A percentile compares a stretch with the other conserved stretches of the same genome.
These are phyloP conservation scores for Pythium vanterpoolii DNA, from an alignment of 352 stramenopile genomes.

Conservation along the genomic window DNA sequence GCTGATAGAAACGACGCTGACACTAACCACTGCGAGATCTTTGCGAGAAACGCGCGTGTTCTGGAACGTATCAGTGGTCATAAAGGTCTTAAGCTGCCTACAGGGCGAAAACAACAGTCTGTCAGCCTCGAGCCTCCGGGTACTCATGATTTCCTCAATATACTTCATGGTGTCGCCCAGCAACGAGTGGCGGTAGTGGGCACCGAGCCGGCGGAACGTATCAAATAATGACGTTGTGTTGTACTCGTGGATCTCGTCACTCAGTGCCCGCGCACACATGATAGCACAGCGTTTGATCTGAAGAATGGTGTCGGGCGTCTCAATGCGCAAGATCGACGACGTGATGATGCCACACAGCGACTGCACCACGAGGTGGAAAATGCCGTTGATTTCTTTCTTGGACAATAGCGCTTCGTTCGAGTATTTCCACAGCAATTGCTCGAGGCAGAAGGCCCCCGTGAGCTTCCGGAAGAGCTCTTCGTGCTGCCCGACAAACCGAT, in stretches of 20 bases:
- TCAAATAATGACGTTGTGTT: slow-evolving; percentile 63
- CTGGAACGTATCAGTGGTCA: slow-evolving; percentile 69
- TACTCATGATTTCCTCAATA: slow-evolving; percentile 17
- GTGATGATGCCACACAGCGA: slow-evolving; percentile 69
- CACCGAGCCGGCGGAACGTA: slow-evolving; percentile 56
- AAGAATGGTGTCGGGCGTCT: slow-evolving; percentile 50
- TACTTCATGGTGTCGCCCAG: slow-evolving; percentile 66
- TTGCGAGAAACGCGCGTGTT: slow-evolving; percentile 44
- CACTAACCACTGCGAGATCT: slow-evolving; percentile 34
- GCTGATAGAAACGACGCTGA: neutral
- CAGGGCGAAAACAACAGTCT: neutral
- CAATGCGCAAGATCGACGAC: slow-evolving; percentile 56
- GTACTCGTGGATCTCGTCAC: slow-evolving; percentile 75
- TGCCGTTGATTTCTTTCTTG: slow-evolving; percentile 81
- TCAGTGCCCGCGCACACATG: slow-evolving; percentile 50
- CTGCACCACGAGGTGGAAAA: slow-evolving; percentile 77
- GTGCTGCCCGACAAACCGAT: slow-evolving; percentile 72
- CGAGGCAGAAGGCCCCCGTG: slow-evolving; percentile 67
- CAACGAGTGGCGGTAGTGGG: slow-evolving; percentile 57
- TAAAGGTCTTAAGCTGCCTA: slow-evolving; percentile 62
- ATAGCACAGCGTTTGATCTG: slow-evolving; percentile 67
- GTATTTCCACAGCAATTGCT: slow-evolving; percentile 71
- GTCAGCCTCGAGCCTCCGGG: neutral
- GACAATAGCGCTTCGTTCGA: slow-evolving; percentile 64
- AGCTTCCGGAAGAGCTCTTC: slow-evolving; percentile 82